Base-by-base conservation (phyloP, 2,329 filamentous ascomycete species). In the Plectosphaerella cucumerina region DNA sequence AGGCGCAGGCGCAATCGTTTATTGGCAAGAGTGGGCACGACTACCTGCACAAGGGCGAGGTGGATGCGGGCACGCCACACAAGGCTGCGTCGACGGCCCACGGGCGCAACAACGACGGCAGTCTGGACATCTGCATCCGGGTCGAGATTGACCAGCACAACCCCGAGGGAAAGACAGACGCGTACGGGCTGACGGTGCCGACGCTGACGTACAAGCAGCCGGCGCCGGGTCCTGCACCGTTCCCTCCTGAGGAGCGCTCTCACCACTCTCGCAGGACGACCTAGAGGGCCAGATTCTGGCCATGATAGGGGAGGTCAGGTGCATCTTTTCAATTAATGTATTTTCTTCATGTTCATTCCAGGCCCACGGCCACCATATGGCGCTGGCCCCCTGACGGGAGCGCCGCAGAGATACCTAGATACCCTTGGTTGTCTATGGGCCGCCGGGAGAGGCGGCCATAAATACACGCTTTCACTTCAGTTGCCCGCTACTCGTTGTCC, bases 131-230 rank as follows among this genome's bases (percentile, higher is more conserved):
- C 47, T 85, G 85, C 50, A 82, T 99, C 60, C 87, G 91, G 51
- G 85, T 97, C 56, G 94, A 99, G 70, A 84, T 93, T 55, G 85
- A 92, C 65, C 89, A 96, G 64, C 85, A 87, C 60, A 85, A 97
- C 65, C 83, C 84, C 3, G 77, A 88, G 34, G 94, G 94, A 35
- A 82, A 81, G 57, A 97, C 94, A 0, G 78, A 86, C 54, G 82
- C 85, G 14, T 99, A 99, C 64, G 87, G 92, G 10, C 73, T 99
- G 45, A 86, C 90, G 2, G 84, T 99, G n/a, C 94, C 94, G 12
- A 73, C 80, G 22, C 75, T 97, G 41, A 54, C 73, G 65, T 72
- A 69, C 57, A 58, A 54, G 20, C 53, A 59, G 47, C 57, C 62
- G 5, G 59, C 60, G n/a, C 61, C 59, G 33, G 54, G 59, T 6